Evolutionary conservation across 2,329 filamentous ascomycete genomes (phyloP), one percentile per base, ranked within the genome.

Genomic region (Neopestalotiopsis rosae): DNA sequence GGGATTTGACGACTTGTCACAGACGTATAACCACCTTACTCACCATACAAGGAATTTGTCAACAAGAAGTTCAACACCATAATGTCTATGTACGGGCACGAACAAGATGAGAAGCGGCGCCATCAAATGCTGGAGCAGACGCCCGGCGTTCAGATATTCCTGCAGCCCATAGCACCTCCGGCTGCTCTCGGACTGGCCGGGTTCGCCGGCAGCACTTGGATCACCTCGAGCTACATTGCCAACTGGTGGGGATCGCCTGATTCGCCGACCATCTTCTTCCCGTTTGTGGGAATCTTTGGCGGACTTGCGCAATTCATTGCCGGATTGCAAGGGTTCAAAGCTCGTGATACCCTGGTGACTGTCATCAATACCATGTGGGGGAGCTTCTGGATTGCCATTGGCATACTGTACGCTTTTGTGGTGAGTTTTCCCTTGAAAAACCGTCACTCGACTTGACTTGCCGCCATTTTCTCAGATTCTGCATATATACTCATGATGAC

Each of bases 221-320:
- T 77, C 49, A 74, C 75, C 6, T 65, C 72, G 24, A 70, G 70
- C 49, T 72, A 71, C 28, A 68, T 72, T 14, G 71, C 69, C 6
- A 58, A 65, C 30, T 73, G 71, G 69, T 76, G 72, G 72, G 74
- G 73, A 42, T 73, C 68, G 17, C 61, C 63, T 4, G 67, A 71
- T 2, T 74, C 72, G 12, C 74, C 75, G 1, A 69, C 68, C 5
- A 72, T 76, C n/a, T 75, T 75, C 71, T 76, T 77, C 63, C 75
- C 75, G 2, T 77, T 76, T 56, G 71, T 77, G 5, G 70, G 62
- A 7, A 72, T 76, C 12, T 76, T 72, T 34, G 75, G 75, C 5
- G 75, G 75, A 3, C 71, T 76, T 12, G 72, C 71, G n/a, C 75
- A 77, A 62, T 76, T 77, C 70, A 74, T 76, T 28, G 74, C 75